Evolutionary conservation across 129 eudicot species (phyloP), one percentile per base, ranked within the genome.

Genomic region (Kitagawia praeruptora): DNA sequence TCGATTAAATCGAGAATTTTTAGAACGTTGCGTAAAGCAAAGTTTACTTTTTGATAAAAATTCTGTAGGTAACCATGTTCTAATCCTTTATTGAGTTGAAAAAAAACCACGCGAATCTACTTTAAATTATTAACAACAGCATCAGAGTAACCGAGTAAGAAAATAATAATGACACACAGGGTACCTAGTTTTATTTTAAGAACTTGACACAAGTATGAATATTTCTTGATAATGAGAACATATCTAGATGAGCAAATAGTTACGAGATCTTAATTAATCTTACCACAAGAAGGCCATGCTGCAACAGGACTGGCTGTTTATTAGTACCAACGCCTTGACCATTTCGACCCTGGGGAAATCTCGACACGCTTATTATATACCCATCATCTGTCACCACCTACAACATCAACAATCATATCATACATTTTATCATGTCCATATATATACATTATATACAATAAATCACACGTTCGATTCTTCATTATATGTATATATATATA

Each of bases 281-380:
- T 86, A 93, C 98, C 97, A 93, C 97, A 74, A 93, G 93, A 85
- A 93, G 93, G 44, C 98, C 98, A 84, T 93, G 98, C 75, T 93
- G 98, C 80, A 93, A 77, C 74, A 93, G 54, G 40, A 93, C 98
- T 42, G 98, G 97, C 75, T 48, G 91, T 79, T 83, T 85, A 31
- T 58, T 80, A 75, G 71, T 56, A 63, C 84, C 84, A 45, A 69
- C 84, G 3, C 8, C 78, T 19, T 83, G 19, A 67, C 72, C 41
- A 31, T 66, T 66, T 28, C 73, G 83, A 25, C 97, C 93, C 49
- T 25, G 80, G 0, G 93, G 92, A 80, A 93, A 89, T 76, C 96
- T 85, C 53, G 87, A 93, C 76, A 93, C 75, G 78, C 92, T 91
- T 46, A 93, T 77, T 78, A 93, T 87, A 61, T 89, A 93, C 9